Conservation (phyloP, 495 filamentous ascomycete species). For the Xylaria grammica region DNA sequence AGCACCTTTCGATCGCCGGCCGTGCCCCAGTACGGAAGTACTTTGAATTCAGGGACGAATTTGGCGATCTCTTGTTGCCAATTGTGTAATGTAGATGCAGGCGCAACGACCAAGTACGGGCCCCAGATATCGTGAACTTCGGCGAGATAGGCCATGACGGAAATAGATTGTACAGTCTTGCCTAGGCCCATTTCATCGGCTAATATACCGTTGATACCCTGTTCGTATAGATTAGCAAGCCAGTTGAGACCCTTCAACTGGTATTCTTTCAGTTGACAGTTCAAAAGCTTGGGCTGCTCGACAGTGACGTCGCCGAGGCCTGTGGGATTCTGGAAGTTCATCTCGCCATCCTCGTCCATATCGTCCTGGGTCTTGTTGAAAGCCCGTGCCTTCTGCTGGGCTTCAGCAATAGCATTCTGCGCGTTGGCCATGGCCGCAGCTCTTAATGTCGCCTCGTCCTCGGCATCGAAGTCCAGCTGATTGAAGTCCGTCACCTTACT, state of each 20-base stretch:
- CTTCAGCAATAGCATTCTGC: slow-evolving; percentile 93
- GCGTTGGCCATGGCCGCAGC: slow-evolving; percentile 93
- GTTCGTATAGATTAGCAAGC: slow-evolving; percentile 98
- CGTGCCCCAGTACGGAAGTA: slow-evolving; percentile 95
- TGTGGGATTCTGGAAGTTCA: slow-evolving; percentile 99
- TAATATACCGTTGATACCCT: slow-evolving; percentile 98
- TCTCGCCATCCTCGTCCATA: slow-evolving; percentile 84
- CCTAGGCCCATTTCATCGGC: slow-evolving; percentile 99
- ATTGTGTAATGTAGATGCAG: slow-evolving; percentile 95
- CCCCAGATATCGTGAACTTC: slow-evolving; percentile 98
- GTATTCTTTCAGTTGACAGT: slow-evolving; percentile 94
- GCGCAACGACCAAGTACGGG: slow-evolving; percentile 95
- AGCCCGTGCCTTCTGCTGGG: slow-evolving; percentile 87
- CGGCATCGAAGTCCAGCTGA: slow-evolving; percentile 92
- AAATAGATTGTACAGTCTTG: slow-evolving; percentile 98
- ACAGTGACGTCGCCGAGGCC: slow-evolving; percentile 93
- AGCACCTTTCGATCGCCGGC: slow-evolving; percentile 94
- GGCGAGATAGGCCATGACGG: slow-evolving; percentile 98
- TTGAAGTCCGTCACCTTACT: slow-evolving; percentile 90
- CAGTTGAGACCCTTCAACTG: slow-evolving; percentile 98
- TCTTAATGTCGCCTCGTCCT: slow-evolving; percentile 82
- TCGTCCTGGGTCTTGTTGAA: slow-evolving; percentile 77
- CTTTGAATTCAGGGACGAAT: slow-evolving; percentile 93
- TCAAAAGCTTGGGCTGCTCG: slow-evolving; percentile 91
- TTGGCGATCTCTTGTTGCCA: slow-evolving; percentile 98